Base-by-base conservation (phyloP, 2,329 filamentous ascomycete genomes). In the Chaetomiaceae sp. region DNA sequence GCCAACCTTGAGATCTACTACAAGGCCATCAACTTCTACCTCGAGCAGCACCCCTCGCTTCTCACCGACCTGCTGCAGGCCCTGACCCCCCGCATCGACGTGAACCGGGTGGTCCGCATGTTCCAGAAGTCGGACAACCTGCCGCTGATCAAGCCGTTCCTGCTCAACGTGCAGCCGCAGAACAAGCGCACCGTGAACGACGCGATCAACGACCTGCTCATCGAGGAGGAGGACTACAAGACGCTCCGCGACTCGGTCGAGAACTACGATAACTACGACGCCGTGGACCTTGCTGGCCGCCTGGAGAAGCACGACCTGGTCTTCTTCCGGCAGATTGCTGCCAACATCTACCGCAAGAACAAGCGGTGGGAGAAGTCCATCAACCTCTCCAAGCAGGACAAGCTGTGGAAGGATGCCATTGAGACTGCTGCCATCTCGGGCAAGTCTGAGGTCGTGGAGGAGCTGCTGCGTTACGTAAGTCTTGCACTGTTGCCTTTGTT, bases 361-460 rank as follows among this genome's bases (percentile, higher is more conserved):
- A 97, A 97, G 87, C 84, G 94, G 60, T 99, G 95, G 95, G 92
- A 97, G 77, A 97, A 97, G 77, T 96, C 91, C 4, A 99, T 99
- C 71, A 84, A 90, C 31, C 78, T 99, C 43, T 97, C 92, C 15
- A 99, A 99, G 81, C 92, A 99, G 71, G 94, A 99, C 78, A 97
- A 96, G 82, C 79, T 99, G 15, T 99, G 94, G 86, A 97, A 96
- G 80, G 94, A 99, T 74, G 94, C 95, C 23, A 97, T 99, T 59
- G 94, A 99, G 80, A 99, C 94, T 14, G 84, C 95, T 29, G 94
- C 94, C 25, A 88, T 96, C 52, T 97, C 92, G 47, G 80, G 81
- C 68, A 97, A 97, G 81, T 69, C 80, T 12, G 91, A 96, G 27
- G 88, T 97, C 63, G 92, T 99, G 37, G 94, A 97, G 73, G 94